A percentile compares a stretch with the other conserved stretches of the same genome.
phyloP scores from a whole-genome alignment of 306 rosid species.

The Geum urbanum region DNA sequence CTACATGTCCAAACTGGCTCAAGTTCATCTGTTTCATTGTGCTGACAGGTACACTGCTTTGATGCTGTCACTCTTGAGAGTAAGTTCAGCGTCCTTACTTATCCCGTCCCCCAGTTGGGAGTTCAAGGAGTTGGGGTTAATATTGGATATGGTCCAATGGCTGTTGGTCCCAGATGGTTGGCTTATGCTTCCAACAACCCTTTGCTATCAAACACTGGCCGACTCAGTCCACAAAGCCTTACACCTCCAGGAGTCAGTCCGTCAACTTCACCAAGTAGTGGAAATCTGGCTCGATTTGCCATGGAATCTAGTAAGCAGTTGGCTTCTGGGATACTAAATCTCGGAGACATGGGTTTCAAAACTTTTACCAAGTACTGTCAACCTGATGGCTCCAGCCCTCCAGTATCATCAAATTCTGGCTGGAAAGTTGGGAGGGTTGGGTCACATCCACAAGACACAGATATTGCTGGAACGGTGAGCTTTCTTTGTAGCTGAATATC shows the following conservation, averaged over 20 bases:
- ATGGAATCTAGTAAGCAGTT: conserved; percentile 97
- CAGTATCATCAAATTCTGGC: conserved; percentile 67
- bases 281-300: conserved; percentile 92
- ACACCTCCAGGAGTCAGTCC: conserved; percentile 92
- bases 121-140: conserved; percentile 86
- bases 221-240: conserved; percentile 83
- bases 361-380: conserved; percentile 89
- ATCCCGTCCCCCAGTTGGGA: conserved; percentile 91
- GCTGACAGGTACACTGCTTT: conserved; percentile 87
- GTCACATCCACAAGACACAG: conserved; percentile 61
- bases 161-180: conserved; percentile 92
- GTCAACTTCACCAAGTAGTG: conserved; percentile 85
- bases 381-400: conserved; percentile 92
- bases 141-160: conserved; percentile 96
- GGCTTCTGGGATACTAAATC: conserved; percentile 78
- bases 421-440: conserved; percentile 75
- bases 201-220: conserved; percentile 57
- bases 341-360: conserved; percentile 92
- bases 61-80: conserved; percentile 93
- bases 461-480: conserved; percentile 89
- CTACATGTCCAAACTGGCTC: conserved; percentile 24
- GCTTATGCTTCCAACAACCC: conserved; percentile 90
- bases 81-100: conserved; percentile 88
- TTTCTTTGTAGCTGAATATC: conserved; percentile 15
- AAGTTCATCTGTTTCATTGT: conserved; percentile 23